These are phyloP conservation scores for Leucogyrophana mollusca DNA, from an alignment of 768 basidiomycete species.

Conservation along the genomic window DNA sequence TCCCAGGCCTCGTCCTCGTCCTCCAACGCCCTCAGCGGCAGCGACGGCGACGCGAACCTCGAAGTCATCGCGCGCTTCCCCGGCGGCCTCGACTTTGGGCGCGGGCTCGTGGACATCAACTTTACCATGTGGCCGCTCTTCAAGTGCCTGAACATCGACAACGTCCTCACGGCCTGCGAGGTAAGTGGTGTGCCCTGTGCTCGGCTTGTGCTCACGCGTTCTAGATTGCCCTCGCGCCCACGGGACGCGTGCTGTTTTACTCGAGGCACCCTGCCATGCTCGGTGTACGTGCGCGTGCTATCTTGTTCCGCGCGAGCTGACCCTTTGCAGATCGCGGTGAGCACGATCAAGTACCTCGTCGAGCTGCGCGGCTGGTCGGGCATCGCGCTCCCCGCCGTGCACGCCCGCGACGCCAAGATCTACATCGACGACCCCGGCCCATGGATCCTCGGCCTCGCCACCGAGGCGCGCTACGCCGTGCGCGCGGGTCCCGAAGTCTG, in stretches of 20 bases:
- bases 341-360: slow-evolving; percentile 86
- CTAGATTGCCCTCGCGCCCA: slow-evolving; percentile 83
- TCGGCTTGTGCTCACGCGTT: neutral
- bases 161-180: slow-evolving; percentile 91
- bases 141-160: slow-evolving; percentile 89
- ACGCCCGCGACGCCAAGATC: slow-evolving; percentile 88
- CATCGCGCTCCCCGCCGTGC: slow-evolving; percentile 77
- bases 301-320: neutral
- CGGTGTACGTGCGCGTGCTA: slow-evolving; percentile 50
- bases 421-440: slow-evolving; percentile 96
- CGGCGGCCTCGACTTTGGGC: slow-evolving; percentile 91
- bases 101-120: slow-evolving; percentile 89
- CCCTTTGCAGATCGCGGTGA: slow-evolving; percentile 69
- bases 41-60: slow-evolving; percentile 45
- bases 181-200: slow-evolving; percentile 31
- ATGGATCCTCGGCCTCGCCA: slow-evolving; percentile 91
- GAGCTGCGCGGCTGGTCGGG: slow-evolving; percentile 94
- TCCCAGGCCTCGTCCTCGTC: slow-evolving; percentile 37
- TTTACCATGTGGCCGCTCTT: slow-evolving; percentile 98
- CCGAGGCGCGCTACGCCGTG: slow-evolving; percentile 79
- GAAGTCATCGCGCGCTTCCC: slow-evolving; percentile 90
- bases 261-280: slow-evolving; percentile 91
- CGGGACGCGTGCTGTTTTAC: slow-evolving; percentile 84
- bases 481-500: slow-evolving; percentile 79
- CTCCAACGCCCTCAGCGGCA: slow-evolving; percentile 4